Base-by-base conservation (phyloP, 495 filamentous ascomycete genomes). In the Xylaria palmicola region DNA sequence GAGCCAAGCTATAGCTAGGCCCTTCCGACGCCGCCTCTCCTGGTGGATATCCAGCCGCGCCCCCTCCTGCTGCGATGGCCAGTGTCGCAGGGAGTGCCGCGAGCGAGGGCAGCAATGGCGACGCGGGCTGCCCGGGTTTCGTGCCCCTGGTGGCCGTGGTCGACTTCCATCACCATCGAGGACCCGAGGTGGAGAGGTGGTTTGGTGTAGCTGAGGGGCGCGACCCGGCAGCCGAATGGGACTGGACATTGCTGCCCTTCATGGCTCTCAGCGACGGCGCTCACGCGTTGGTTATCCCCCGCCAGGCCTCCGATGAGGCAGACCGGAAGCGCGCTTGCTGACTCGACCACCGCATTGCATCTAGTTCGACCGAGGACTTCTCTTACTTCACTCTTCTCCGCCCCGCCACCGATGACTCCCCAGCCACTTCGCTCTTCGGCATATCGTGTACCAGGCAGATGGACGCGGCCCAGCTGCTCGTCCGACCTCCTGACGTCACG, bases 221-320 rank as follows among this genome's bases (percentile, higher is more conserved):
- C 43, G 90, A 97, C 72, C 92, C 93, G 34, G 90, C 91, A 4
- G 78, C 68, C 39, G 91, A 94, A 59, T 92, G 94, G 81, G 92
- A 96, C 71, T 98, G 94, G 94, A 81, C 86, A 6, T 76, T 97
- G 61, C 81, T 98, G 48, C 94, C 94, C 0, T 98, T 98, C 75
- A 97, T 98, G 90, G 94, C 93, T n/a, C 77, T 98, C 62, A 91
- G 90, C 32, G 94, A 98, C 73, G 94, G 94, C 29, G 94, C 94
- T 37, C 94, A 98, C 77, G 83, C 91, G 91, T 96, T 83, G 68
- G 88, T 78, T 47, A 44, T 44, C 53, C 29, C 26, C 29, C n/a
- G n/a, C 47, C 17, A 9, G 48, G 22, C 34, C 6, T 30, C 24
- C 9, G 9, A 15, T 24, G 52, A 34, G 36, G 62, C 45, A 24